Base-by-base conservation (phyloP, 2,329 filamentous ascomycete species). In the Neocucurbitaria cava region DNA sequence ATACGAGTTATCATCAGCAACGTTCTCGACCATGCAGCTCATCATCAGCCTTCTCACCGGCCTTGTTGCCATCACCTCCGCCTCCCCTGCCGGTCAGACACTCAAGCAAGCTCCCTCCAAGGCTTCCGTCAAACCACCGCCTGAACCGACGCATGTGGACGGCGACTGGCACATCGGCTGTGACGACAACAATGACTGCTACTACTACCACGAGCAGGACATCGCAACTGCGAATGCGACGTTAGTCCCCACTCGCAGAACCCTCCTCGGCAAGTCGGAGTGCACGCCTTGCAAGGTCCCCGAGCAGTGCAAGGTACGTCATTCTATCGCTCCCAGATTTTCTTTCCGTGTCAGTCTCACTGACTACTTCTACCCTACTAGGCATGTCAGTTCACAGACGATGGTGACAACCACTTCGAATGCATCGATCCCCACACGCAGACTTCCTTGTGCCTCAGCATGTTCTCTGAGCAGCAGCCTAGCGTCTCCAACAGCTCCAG, bases 151-250 rank as follows among this genome's bases (percentile, higher is more conserved):
- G 24, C 20, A 23, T 6, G 35, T 17, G 1, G 52, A 56, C 17
- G 28, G 43, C 3, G 31, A 49, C 26, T 58, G 54, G 54, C 42
- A 54, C 26, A 56, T 59, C 10, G 52, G 56, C 18, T 59, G 56
- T 38, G 46, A 49, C 45, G 28, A 31, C 13, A 30, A 46, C 23
- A 47, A 47, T 20, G 23, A 59, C 41, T 59, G 56, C 36, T 46
- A 24, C 31, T 56, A 56, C 24, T 52, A 52, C 31, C 49, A 49
- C 44, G 15, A 31, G 10, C 8, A 17, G 8, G 24, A 11, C 9
- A 9, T 28, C 17, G 15, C n/a, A 3, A 45, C 15, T 31, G 13
- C 11, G 10, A 31, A 30, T 6, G 10, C 20, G 3, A 18, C 40
- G 5, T 26, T 9, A 15, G 28, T 31, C 33, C n/a, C 31, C 30